These are phyloP conservation scores for Myochromella boudieri DNA, from an alignment of 768 basidiomycete species.

Conservation along the genomic window DNA sequence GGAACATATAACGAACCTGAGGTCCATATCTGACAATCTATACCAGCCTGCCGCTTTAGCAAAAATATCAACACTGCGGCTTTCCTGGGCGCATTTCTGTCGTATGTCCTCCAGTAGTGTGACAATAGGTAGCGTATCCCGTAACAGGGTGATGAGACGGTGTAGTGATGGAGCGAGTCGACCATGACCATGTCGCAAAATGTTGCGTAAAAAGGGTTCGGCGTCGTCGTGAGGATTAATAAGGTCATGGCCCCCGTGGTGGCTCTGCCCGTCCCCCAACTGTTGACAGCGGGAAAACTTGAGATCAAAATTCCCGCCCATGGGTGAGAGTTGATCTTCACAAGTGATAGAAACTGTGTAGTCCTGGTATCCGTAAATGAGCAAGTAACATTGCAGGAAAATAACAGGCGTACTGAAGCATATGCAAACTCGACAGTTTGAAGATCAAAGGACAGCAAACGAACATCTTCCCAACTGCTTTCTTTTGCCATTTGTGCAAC, in stretches of 20 bases:
- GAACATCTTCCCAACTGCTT: constrained; percentile 71
- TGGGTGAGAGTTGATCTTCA: constrained; percentile 68
- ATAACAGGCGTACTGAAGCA: constrained; percentile 43
- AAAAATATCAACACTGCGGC: constrained; percentile 57
- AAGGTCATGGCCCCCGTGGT: constrained; percentile 20
- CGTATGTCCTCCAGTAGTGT: constrained; percentile 64
- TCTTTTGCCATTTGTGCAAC: constrained; percentile 83
- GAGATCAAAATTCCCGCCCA: constrained; percentile 71
- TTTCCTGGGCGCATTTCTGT: constrained; percentile 30
- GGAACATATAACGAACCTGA: constrained; percentile 53
- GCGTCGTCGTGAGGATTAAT: constrained; percentile 81
- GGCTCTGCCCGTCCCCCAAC: constrained; percentile 22
- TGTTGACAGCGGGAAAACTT: constrained; percentile 58
- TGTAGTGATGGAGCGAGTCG: constrained; percentile 64
- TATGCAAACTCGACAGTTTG: constrained; percentile 93
- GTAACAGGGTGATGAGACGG: constrained; percentile 64
- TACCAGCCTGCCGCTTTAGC: constrained; percentile 85
- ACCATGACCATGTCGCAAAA: constrained; percentile 66
- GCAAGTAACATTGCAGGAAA: neutral
- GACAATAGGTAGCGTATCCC: constrained; percentile 78
- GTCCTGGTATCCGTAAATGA: constrained; percentile 40
- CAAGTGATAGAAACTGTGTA: constrained; percentile 80
- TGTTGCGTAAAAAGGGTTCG: constrained; percentile 70
- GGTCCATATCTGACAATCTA: constrained; percentile 67
- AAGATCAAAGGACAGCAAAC: constrained; percentile 86